Evolutionary conservation across 192 early-diverging fungal genomes (phyloP).

Genomic region (Backusella tarrabulga): DNA sequence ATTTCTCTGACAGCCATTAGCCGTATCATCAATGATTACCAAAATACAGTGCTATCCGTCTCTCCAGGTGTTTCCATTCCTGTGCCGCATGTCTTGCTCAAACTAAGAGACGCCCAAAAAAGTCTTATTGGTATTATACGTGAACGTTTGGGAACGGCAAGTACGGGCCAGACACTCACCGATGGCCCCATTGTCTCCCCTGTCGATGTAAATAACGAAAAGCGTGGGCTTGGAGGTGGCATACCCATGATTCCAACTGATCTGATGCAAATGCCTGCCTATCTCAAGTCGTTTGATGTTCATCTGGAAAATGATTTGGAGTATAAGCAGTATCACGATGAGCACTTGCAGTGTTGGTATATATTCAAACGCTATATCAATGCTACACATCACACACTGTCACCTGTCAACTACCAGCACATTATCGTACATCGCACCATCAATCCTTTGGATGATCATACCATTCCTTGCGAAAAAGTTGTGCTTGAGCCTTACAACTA

Average conservation of each 20-base stretch:
- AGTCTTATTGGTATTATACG: slow-evolving; percentile 36
- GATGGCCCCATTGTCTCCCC: not conserved
- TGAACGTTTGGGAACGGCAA: slow-evolving; percentile 15
- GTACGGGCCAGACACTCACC: not conserved
- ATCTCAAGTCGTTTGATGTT: slow-evolving; percentile 17
- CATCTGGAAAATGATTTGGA: slow-evolving; percentile 1
- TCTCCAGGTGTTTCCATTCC: slow-evolving; percentile 86
- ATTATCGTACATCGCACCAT: slow-evolving; percentile 70
- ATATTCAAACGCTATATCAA: slow-evolving; percentile 38
- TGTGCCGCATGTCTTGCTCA: slow-evolving; percentile 77
- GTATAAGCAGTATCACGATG: slow-evolving; percentile 43
- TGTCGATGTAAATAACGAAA: slow-evolving; percentile 3
- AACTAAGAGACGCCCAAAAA: slow-evolving; percentile 61
- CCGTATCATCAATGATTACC: slow-evolving; percentile 54
- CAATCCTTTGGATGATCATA: slow-evolving; percentile 52
- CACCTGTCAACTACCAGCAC: slow-evolving; percentile 68
- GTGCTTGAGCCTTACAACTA: slow-evolving; percentile 76
- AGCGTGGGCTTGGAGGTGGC: not conserved
- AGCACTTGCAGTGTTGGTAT: slow-evolving; percentile 40
- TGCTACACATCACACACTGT: slow-evolving; percentile 37
- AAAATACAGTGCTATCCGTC: slow-evolving; percentile 77
- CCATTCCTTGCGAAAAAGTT: slow-evolving; percentile 65
- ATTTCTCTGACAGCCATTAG: slow-evolving; percentile 30
- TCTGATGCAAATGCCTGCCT: slow-evolving; percentile 12
- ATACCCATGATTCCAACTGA: slow-evolving; percentile 10